phyloP scores from a whole-genome alignment of 257 asterid genomes.

The Ehretia macrophylla region DNA sequence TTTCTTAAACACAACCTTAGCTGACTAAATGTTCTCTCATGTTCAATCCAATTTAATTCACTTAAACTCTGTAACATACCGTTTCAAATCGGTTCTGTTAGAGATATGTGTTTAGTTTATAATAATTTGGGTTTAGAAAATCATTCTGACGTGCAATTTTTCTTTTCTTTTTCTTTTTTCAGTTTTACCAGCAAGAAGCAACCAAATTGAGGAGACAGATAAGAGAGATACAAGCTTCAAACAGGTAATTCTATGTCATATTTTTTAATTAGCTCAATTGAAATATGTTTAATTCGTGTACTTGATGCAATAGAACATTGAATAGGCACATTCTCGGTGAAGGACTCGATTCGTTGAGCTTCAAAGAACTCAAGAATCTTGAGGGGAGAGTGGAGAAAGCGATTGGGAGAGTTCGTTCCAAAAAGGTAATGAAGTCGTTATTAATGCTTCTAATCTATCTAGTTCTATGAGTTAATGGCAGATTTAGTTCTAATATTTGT shows the following conservation, averaged over 20 bases:
- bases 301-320: not conserved
- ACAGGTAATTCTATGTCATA: constrained; percentile 36
- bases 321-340: constrained; percentile 66
- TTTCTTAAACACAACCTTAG: too few species aligned
- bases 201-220: constrained; percentile 57
- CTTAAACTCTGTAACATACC: too few species aligned
- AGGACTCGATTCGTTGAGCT: constrained; percentile 42
- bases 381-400: constrained; percentile 72
- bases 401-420: constrained; percentile 63
- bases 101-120: not conserved
- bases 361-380: constrained; percentile 52
- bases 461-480: not conserved
- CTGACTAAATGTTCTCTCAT: too few species aligned
- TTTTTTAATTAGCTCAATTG: not conserved
- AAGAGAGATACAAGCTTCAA: constrained; percentile 49
- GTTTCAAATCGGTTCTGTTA: too few species aligned
- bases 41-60: too few species aligned
- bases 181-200: constrained; percentile 89
- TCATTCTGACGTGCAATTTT: too few species aligned
- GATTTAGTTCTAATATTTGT: not conserved
- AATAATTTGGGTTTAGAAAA: not conserved
- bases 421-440: constrained; percentile 36
- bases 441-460: not conserved
- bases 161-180: too few species aligned
- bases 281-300: not conserved